Evolutionary conservation across 345 rosid genomes (phyloP).

Genomic region (Angophora floribunda): DNA sequence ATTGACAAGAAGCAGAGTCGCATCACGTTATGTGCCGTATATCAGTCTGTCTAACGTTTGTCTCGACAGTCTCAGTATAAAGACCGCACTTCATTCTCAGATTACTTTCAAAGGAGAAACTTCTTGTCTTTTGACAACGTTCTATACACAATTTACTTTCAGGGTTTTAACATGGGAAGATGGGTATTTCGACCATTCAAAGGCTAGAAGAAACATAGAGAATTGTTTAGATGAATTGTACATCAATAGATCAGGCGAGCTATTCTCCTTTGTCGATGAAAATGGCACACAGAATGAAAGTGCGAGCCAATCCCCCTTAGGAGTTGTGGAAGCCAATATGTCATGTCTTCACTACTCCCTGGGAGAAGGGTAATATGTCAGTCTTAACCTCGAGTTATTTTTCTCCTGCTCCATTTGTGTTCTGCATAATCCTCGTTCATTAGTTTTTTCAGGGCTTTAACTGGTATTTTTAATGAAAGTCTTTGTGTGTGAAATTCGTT

Average conservation of each 20-base stretch:
- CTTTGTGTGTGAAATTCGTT: not conserved
- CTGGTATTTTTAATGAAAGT: not conserved
- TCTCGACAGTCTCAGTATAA: not conserved
- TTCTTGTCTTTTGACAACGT: not conserved
- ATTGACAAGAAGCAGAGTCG: not conserved
- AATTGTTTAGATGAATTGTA: not conserved
- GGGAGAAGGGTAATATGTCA: slow-evolving; percentile 47
- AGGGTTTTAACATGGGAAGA: slow-evolving; percentile 63
- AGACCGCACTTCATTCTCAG: not conserved
- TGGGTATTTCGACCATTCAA: slow-evolving; percentile 28
- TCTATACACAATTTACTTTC: slow-evolving; percentile 4
- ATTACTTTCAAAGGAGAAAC: not conserved
- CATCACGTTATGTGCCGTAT: not conserved
- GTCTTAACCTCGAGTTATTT: not conserved
- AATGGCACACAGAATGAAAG: not conserved
- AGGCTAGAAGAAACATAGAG: slow-evolving; percentile 11
- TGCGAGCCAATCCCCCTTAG: slow-evolving; percentile 18
- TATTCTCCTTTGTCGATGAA: slow-evolving; percentile 5
- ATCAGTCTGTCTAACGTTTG: not conserved
- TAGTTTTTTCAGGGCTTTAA: not conserved
- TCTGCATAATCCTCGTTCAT: not conserved
- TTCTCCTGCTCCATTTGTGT: not conserved
- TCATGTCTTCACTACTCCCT: slow-evolving; percentile 19
- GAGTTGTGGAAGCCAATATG: slow-evolving; percentile 24
- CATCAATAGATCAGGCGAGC: slow-evolving; percentile 4